Evolutionary conservation across 139 green algal genomes (phyloP), one percentile per base, ranked within the genome.

Genomic region (Klebsormidium nitens): DNA sequence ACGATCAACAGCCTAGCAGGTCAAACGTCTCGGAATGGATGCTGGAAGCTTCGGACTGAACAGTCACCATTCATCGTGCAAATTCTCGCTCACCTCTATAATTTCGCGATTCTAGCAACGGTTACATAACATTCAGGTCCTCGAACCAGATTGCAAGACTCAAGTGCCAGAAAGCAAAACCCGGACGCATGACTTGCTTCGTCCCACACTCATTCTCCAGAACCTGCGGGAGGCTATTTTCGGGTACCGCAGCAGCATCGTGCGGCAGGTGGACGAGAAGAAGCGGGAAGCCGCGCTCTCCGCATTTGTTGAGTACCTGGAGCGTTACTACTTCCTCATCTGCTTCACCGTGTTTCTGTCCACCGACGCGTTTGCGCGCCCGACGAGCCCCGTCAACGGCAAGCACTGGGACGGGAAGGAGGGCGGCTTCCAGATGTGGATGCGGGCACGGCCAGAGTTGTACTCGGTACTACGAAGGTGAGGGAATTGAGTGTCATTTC

Each of bases 151-250:
- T n/a, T n/a, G n/a, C n/a, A n/a, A n/a, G n/a, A n/a, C n/a, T n/a
- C n/a, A n/a, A n/a, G n/a, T n/a, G n/a, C n/a, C n/a, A n/a, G n/a
- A n/a, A n/a, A n/a, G n/a, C n/a, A n/a, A n/a, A n/a, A n/a, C n/a
- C n/a, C n/a, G n/a, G n/a, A n/a, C n/a, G n/a, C n/a, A n/a, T n/a
- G n/a, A n/a, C n/a, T n/a, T n/a, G n/a, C n/a, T n/a, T n/a, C n/a
- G n/a, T n/a, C n/a, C n/a, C n/a, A n/a, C n/a, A n/a, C n/a, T n/a
- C 81, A 31, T 90, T 93, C n/a, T n/a, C 80, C 88, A 96, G 78
- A 95, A 95, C 77, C 81, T 96, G 75, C 77, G 90, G 0, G 90
- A 89, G 74, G 90, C 87, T 26, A 96, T 97, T 42, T 74, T 80
- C 44, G 76, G 66, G 0, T 96, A 96, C 83, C 81, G 91, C 28